phyloP scores from a whole-genome alignment of 179 eudicot genomes.

The Silene noctiflora region DNA sequence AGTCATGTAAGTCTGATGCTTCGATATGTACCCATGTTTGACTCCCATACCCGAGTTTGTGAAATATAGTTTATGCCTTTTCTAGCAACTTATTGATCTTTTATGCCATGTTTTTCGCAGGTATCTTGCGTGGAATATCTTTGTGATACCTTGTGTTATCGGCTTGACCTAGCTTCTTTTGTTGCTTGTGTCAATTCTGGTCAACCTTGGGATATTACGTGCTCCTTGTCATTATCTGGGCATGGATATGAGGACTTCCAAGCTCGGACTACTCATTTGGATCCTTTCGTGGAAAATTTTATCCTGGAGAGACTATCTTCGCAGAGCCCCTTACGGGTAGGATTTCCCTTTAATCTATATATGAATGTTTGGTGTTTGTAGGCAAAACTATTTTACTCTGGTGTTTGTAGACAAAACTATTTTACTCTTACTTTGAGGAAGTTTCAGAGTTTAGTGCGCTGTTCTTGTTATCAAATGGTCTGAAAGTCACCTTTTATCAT shows the following conservation, averaged over 20 bases:
- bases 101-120: slow-evolving; percentile 39
- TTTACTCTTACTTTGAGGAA: slow-evolving; percentile 6
- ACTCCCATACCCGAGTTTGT: neutral
- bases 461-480: neutral
- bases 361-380: neutral
- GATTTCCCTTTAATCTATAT: slow-evolving; percentile 4
- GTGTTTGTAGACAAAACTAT: neutral
- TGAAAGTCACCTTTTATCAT: neutral
- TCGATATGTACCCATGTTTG: too few species aligned
- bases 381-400: neutral
- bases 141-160: slow-evolving; percentile 89
- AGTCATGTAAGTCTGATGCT: neutral
- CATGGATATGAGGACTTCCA: slow-evolving; percentile 41
- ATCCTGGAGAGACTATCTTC: slow-evolving; percentile 89
- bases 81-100: slow-evolving; percentile 8
- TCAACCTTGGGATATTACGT: slow-evolving; percentile 67
- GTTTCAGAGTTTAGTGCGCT: neutral
- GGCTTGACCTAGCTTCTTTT: slow-evolving; percentile 93
- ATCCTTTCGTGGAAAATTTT: slow-evolving; percentile 95
- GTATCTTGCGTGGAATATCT: slow-evolving; percentile 77
- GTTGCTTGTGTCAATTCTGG: slow-evolving; percentile 94
- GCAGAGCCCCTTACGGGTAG: slow-evolving; percentile 91
- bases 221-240: slow-evolving; percentile 71
- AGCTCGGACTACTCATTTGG: slow-evolving; percentile 48
- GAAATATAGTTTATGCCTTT: neutral